Evolutionary conservation across 2,329 filamentous ascomycete genomes (phyloP).

Genomic region (Hymenoscyphus infarciens): DNA sequence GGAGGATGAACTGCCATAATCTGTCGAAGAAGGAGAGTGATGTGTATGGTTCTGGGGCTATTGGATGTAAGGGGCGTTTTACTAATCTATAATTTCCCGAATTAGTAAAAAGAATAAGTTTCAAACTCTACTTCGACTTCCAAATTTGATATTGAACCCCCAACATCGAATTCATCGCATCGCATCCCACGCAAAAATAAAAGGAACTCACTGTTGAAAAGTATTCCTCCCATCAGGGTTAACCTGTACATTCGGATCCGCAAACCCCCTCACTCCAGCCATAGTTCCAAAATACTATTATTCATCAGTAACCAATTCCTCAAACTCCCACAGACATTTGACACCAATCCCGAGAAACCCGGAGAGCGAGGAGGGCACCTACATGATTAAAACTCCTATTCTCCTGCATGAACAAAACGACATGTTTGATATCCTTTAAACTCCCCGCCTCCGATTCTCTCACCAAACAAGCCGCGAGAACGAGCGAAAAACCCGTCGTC

Average conservation of each 20-base stretch:
- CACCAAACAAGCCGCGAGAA: neutral
- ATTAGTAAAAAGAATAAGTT: neutral
- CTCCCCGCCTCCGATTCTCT: constrained; percentile 35
- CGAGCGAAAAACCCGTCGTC: neutral
- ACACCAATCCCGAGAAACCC: neutral
- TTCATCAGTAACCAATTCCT: neutral
- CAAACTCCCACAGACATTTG: neutral
- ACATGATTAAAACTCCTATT: constrained; percentile 42
- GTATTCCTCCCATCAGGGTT: constrained; percentile 43
- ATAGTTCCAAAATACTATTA: constrained; percentile 49
- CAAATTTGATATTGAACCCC: neutral
- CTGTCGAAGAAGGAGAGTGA: constrained; percentile 4
- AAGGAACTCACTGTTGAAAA: constrained; percentile 44
- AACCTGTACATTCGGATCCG: constrained; percentile 50
- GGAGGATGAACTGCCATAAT: constrained; percentile 4
- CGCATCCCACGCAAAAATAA: neutral
- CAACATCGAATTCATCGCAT: no score
- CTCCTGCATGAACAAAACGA: constrained; percentile 54
- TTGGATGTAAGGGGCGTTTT: neutral
- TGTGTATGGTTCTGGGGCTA: neutral
- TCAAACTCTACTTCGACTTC: neutral
- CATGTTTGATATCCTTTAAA: constrained; percentile 51
- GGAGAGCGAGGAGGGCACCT: neutral
- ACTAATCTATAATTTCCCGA: constrained; percentile 25
- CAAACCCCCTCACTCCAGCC: constrained; percentile 51